Conservation (phyloP, 257 asterid species). For the Rhazya stricta region DNA sequence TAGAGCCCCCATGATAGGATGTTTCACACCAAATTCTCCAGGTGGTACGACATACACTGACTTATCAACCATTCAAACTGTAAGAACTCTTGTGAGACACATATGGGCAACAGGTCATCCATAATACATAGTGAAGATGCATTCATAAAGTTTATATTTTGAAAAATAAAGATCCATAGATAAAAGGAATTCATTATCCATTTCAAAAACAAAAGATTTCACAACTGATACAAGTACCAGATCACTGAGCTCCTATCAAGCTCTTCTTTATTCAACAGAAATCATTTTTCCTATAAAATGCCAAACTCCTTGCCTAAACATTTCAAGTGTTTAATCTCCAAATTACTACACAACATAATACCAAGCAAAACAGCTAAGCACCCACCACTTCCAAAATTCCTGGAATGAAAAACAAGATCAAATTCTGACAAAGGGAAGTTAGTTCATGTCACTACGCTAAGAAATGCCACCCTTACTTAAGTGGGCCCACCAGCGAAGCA, state of each 20-base stretch:
- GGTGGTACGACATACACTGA: neutral
- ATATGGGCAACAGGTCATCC: neutral
- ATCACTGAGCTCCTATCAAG: neutral
- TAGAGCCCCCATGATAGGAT: neutral
- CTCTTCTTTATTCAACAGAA: neutral
- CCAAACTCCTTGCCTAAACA: neutral
- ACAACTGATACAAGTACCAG: neutral
- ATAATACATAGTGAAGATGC: neutral
- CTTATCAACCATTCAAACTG: neutral
- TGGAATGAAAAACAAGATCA: too few relatives aligned
- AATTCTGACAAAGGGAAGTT: too few relatives aligned
- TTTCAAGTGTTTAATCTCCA: neutral
- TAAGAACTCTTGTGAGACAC: neutral
- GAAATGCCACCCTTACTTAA: too few relatives aligned
- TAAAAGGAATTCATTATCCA: neutral
- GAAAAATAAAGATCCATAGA: neutral
- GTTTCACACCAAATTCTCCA: neutral
- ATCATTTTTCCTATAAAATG: neutral
- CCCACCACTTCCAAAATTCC: neutral
- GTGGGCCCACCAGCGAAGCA: too few relatives aligned
- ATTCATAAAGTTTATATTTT: too few relatives aligned
- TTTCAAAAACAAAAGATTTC: neutral
- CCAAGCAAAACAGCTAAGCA: too few relatives aligned
- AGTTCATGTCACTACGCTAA: too few relatives aligned
- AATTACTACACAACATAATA: too few relatives aligned